Evolutionary conservation across 2,329 filamentous ascomycete genomes (phyloP), one percentile per base, ranked within the genome.

Genomic region (Pseudogymnoascus sp.): DNA sequence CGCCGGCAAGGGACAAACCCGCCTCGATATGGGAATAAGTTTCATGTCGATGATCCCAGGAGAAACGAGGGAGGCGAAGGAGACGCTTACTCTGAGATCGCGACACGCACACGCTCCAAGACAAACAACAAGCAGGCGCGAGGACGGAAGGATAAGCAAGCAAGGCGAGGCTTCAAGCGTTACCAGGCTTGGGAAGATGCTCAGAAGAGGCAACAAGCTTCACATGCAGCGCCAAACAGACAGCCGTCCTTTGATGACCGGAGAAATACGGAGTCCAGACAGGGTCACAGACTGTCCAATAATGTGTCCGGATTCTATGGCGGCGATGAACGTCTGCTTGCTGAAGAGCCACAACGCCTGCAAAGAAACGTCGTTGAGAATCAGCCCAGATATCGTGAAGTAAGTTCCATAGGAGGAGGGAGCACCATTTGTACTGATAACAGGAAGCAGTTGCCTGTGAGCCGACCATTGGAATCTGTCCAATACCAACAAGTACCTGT

Each of bases 111-210:
- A 34, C 63, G 67, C 34, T 59, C 67, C 21, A 69, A 67, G 40
- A 59, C 60, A 23, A 63, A 63, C 28, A 34, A 53, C n/a, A 65
- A 66, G 60, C 11, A 28, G 23, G 40, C 10, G 62, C 31, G 61
- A 53, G 37, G 56, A 5, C 25, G 56, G 14, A 60, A 61, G 46
- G 64, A 68, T 12, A 71, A 67, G 61, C 70, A 64, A 60, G 64
- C 67, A 1, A 70, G 70, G 37, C 68, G 69, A 38, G 71, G 72
- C 14, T 72, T 73, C 62, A 70, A 71, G 60, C 69, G 73, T 21
- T 74, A 74, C 61, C 71, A 71, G 62, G 72, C 73, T n/a, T 74
- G 69, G 68, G 66, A 73, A n/a, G 67, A 73, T 36, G 73, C 73
- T 21, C 21, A 71, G 5, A 66, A 65, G 31, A 67, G 73, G 60